A percentile compares a stretch with the other conserved stretches of the same genome.
phyloP scores from a whole-genome alignment of 2,329 filamentous ascomycete genomes.

The Botrytis hyacinthi region DNA sequence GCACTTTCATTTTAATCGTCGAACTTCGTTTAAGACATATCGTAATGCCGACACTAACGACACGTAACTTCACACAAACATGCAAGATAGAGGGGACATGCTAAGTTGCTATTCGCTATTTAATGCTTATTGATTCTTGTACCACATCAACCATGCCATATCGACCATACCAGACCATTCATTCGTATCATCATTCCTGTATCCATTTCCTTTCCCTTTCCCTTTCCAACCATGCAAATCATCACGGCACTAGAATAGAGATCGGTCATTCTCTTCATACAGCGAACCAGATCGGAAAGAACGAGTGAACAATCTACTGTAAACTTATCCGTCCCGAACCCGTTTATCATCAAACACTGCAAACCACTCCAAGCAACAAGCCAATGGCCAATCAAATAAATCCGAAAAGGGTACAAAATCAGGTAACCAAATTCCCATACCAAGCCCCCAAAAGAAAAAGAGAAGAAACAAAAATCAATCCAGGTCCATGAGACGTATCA shows the following conservation, averaged over 20 bases:
- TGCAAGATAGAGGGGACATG: background rate
- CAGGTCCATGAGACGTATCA: slow-evolving; percentile 1
- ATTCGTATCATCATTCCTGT: background rate
- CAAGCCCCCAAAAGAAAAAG: background rate
- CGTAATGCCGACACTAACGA: background rate
- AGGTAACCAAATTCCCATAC: background rate
- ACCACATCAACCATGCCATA: background rate
- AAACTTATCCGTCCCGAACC: background rate
- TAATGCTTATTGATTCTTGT: background rate
- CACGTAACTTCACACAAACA: background rate
- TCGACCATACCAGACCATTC: background rate
- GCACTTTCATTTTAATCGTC: background rate
- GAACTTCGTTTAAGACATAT: background rate
- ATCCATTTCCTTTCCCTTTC: background rate
- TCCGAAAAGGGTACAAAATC: background rate
- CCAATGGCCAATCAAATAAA: background rate
- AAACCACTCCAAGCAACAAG: background rate
- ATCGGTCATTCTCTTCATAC: background rate
- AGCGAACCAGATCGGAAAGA: background rate
- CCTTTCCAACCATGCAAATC: background rate
- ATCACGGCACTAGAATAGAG: background rate
- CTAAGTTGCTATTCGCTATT: background rate
- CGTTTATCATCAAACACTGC: background rate
- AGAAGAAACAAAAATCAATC: slow-evolving; percentile 7
- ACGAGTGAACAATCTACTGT: background rate